Conservation (phyloP, 208 protist genomes). For the Acanthamoeba triangularis region DNA sequence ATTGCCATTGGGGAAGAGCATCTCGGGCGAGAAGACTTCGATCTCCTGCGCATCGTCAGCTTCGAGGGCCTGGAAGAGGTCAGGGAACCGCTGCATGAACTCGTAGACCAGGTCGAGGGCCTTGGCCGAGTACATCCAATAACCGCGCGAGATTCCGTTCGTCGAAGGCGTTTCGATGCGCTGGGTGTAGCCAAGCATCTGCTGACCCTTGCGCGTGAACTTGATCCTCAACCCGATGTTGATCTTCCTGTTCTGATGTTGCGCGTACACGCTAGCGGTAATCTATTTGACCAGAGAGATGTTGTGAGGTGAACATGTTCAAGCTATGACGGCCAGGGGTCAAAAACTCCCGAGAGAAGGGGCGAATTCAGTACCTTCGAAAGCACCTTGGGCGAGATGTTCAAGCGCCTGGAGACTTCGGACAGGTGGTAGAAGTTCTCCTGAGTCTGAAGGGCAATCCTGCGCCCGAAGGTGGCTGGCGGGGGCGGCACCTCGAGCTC, state of each 20-base stretch:
- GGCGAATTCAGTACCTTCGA: conserved; percentile 13
- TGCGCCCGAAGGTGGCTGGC: conserved; percentile 34
- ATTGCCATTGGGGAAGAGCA: conserved; percentile 46
- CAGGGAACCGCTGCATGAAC: conserved; percentile 79
- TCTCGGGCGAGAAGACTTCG: conserved; percentile 69
- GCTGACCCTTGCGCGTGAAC: conserved; percentile 68
- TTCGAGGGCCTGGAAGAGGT: conserved; percentile 72
- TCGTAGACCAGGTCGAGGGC: conserved; percentile 60
- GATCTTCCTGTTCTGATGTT: conserved; percentile 71
- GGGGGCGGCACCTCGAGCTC: conserved; percentile 43
- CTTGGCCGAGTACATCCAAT: conserved; percentile 69
- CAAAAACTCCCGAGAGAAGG: too few species aligned
- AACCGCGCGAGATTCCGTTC: conserved; percentile 6
- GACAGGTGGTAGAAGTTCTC: conserved; percentile 73
- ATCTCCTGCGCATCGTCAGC: conserved; percentile 58
- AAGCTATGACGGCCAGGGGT: too few species aligned
- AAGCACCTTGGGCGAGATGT: conserved; percentile 72
- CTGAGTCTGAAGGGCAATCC: conserved; percentile 64
- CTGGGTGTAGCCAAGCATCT: conserved; percentile 70
- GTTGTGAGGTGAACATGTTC: background rate
- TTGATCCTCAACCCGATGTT: conserved; percentile 75
- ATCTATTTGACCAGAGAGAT: background rate
- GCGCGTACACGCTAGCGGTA: conserved; percentile 67
- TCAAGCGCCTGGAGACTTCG: conserved; percentile 22
- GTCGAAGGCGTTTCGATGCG: conserved; percentile 15